Conservation (phyloP, 345 rosid genomes). For the Mangifera indica region DNA sequence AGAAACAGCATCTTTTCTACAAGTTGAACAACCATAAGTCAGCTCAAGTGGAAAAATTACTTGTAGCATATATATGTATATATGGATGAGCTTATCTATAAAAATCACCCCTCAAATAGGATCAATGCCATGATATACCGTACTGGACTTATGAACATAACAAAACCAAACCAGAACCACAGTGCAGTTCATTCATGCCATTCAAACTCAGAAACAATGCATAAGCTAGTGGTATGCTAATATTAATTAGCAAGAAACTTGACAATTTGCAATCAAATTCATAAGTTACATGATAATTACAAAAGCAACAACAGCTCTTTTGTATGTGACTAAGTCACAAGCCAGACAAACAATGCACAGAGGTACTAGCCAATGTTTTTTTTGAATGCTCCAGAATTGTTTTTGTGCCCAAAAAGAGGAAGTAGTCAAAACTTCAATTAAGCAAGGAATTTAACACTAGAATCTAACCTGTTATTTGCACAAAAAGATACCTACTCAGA, state of each 20-base stretch:
- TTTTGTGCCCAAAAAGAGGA: not conserved
- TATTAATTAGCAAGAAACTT: not conserved
- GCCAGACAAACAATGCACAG: not conserved
- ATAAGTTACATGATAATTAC: constrained; percentile 16
- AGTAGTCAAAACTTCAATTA: not conserved
- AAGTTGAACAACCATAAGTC: not conserved
- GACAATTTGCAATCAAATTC: not conserved
- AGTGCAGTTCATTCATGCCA: not conserved
- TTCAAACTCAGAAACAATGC: constrained; percentile 6
- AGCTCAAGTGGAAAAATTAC: not conserved
- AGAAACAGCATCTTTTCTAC: not conserved
- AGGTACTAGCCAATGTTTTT: not conserved
- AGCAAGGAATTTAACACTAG: constrained; percentile 10
- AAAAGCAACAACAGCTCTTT: constrained; percentile 8
- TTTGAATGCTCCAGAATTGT: constrained; percentile 7
- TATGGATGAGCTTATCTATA: not conserved
- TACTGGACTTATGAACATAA: not conserved
- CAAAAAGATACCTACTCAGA: not conserved
- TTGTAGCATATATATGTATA: not conserved
- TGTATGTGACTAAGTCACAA: not conserved
- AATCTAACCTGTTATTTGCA: constrained; percentile 18
- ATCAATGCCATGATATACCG: not conserved
- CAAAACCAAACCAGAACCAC: constrained; percentile 6
- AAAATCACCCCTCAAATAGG: not conserved
- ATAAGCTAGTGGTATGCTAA: not conserved